Conservation (phyloP, 2,329 filamentous ascomycete genomes). For the Cercospora brassicicola region DNA sequence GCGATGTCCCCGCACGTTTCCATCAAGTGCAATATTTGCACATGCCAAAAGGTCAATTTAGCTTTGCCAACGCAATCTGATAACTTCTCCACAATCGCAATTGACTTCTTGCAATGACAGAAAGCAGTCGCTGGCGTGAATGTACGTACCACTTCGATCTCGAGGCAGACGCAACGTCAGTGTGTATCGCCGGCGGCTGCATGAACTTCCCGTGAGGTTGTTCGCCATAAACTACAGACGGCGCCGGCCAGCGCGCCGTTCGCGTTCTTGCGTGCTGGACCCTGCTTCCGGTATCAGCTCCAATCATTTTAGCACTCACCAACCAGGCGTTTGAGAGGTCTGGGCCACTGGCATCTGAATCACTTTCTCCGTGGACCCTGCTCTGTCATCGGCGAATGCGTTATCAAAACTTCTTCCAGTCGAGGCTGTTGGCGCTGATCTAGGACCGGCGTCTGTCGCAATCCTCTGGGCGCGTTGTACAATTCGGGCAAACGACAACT, state of each 20-base stretch:
- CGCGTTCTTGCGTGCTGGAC: background rate
- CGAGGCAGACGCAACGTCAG: background rate
- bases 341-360: background rate
- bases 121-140: background rate
- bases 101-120: background rate
- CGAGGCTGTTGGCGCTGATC: background rate
- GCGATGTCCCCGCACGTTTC: background rate
- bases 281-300: background rate
- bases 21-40: background rate
- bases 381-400: background rate
- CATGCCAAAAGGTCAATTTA: background rate
- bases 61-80: background rate
- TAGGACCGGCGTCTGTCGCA: background rate
- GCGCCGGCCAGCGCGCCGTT: background rate
- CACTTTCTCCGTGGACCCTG: background rate
- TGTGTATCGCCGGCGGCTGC: background rate
- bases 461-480: background rate
- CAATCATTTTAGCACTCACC: background rate
- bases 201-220: background rate
- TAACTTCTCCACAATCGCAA: background rate
- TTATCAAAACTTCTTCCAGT: background rate
- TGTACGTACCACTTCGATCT: background rate
- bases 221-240: background rate
- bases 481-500: background rate
- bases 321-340: background rate